Evolutionary conservation across 805 yeast genomes (phyloP).

Genomic region (Debaryomyces castellii): DNA sequence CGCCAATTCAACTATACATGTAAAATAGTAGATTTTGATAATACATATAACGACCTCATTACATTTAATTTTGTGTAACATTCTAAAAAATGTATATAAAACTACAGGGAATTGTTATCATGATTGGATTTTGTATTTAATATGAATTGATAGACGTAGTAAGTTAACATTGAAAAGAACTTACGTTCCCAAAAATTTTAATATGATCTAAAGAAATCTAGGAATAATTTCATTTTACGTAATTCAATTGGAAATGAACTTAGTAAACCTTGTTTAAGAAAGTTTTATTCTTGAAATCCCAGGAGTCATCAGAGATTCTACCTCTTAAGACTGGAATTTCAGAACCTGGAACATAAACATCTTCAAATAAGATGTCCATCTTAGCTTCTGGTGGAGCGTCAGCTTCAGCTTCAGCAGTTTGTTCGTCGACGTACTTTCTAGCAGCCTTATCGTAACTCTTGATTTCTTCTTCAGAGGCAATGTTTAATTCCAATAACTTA

Average conservation of each 20-base stretch:
- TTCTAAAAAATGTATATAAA: neutral
- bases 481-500: constrained; percentile 73
- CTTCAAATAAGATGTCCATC: constrained; percentile 92
- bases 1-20: neutral
- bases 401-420: constrained; percentile 89
- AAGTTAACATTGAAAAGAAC: neutral
- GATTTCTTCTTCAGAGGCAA: constrained; percentile 93
- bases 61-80: constrained; percentile 1
- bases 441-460: constrained; percentile 94
- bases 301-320: constrained; percentile 92
- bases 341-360: constrained; percentile 91
- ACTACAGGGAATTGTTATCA: neutral
- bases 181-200: neutral
- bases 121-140: neutral
- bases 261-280: constrained; percentile 48
- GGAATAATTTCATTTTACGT: neutral
- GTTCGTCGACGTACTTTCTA: constrained; percentile 92
- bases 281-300: constrained; percentile 65
- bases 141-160: constrained; percentile 1
- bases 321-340: constrained; percentile 95
- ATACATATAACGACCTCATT: neutral
- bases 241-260: constrained; percentile 2
- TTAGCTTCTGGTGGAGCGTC: constrained; percentile 95
- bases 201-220: constrained; percentile 1
- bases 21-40: neutral